Percentiles rank a stretch among this genome's conserved stretches.
Evolutionary conservation across 148 eudicot genomes (phyloP).

Genomic region (Dysphania ambrosioides): DNA sequence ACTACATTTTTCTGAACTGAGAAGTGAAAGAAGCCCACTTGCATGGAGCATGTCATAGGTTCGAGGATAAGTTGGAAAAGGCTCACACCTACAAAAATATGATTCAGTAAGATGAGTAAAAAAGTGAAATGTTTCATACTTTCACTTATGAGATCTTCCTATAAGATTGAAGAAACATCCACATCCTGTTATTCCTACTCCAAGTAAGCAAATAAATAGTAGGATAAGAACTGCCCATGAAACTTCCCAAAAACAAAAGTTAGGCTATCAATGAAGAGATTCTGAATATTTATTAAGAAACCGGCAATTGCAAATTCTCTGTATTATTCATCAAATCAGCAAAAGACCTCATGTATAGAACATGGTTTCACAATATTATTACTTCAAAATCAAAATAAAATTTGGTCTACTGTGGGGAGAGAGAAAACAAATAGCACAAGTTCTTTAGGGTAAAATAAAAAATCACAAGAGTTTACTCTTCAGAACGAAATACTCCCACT

Average conservation of each 20-base stretch:
- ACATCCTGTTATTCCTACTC: constrained; percentile 14
- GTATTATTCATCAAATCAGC: too few relatives aligned
- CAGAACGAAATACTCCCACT: too few relatives aligned
- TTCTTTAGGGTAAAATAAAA: too few relatives aligned
- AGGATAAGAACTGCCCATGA: neutral
- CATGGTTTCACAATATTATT: too few relatives aligned
- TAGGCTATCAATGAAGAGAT: neutral
- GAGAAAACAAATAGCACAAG: too few relatives aligned
- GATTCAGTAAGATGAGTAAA: constrained; percentile 1
- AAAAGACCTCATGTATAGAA: too few relatives aligned
- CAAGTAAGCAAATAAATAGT: too few relatives aligned
- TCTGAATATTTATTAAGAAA: neutral
- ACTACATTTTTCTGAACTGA: constrained; percentile 59
- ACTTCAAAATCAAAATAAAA: too few relatives aligned
- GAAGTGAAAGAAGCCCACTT: constrained; percentile 73
- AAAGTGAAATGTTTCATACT: neutral
- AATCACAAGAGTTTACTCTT: too few relatives aligned
- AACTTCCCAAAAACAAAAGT: neutral
- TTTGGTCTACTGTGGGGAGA: too few relatives aligned
- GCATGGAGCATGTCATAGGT: constrained; percentile 95
- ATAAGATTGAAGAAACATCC: neutral
- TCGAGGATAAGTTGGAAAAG: constrained; percentile 93
- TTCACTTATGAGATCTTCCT: neutral
- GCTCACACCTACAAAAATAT: constrained; percentile 71
- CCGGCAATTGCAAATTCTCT: neutral